phyloP scores from a whole-genome alignment of 768 basidiomycete genomes.

The Collybia nuda region DNA sequence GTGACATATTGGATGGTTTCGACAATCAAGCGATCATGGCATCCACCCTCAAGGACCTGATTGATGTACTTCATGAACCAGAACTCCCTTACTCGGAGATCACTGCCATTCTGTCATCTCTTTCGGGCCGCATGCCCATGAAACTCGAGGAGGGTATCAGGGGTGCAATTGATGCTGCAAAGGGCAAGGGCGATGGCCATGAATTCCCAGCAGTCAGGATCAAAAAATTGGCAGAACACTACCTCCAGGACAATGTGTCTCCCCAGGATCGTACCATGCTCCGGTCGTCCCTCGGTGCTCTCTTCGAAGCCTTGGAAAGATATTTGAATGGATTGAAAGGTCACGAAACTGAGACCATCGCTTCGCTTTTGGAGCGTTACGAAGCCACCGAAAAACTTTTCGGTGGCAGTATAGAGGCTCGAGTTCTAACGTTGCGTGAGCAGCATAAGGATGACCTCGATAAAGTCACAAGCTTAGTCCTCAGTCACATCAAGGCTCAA shows the following conservation, averaged over 20 bases:
- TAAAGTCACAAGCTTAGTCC: conserved; percentile 79
- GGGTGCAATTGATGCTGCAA: conserved; percentile 71
- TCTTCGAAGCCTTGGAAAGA: conserved; percentile 76
- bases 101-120: conserved; percentile 76
- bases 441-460: conserved; percentile 92
- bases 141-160: conserved; percentile 90
- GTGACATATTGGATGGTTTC: conserved; percentile 93
- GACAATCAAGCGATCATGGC: conserved; percentile 94
- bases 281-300: conserved; percentile 63
- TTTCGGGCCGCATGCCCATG: conserved; percentile 90
- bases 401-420: conserved; percentile 90
- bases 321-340: conserved; percentile 83
- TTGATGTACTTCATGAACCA: conserved; percentile 76
- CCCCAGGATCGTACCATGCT: conserved; percentile 82
- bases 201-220: conserved; percentile 92
- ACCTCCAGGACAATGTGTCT: conserved; percentile 76
- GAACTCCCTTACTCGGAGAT: conserved; percentile 90
- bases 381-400: conserved; percentile 89
- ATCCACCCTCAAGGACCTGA: conserved; percentile 82
- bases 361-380: conserved; percentile 75
- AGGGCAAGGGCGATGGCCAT: conserved; percentile 64
- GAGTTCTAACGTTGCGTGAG: conserved; percentile 87
- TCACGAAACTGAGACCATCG: conserved; percentile 80
- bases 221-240: conserved; percentile 84
- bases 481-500: conserved; percentile 95